phyloP scores from a whole-genome alignment of 495 filamentous ascomycete species.

The Daldinia grandis region DNA sequence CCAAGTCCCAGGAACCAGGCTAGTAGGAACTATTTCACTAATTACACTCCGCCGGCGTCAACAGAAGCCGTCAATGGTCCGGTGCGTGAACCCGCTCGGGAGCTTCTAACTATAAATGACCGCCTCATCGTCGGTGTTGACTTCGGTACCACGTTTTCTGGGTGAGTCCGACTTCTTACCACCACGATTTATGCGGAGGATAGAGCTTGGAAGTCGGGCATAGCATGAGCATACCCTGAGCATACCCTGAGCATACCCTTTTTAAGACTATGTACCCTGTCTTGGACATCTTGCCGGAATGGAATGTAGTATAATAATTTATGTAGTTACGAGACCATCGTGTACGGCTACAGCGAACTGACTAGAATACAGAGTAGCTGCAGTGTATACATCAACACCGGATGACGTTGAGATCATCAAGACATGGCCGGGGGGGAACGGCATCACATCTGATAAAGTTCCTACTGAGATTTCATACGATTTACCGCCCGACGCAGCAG shows the following conservation, averaged over 20 bases:
- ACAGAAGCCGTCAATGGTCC: conserved; percentile 65
- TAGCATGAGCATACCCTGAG: not conserved
- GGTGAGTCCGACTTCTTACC: conserved; percentile 54
- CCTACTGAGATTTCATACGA: conserved; percentile 70
- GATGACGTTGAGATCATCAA: conserved; percentile 85
- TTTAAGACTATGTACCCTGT: not conserved
- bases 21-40: conserved; percentile 63
- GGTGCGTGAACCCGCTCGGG: conserved; percentile 59
- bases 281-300: not conserved
- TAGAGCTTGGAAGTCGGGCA: not conserved
- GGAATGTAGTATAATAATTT: not conserved
- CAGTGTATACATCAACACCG: conserved; percentile 77
- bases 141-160: conserved; percentile 76
- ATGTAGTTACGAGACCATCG: not conserved
- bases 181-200: not conserved
- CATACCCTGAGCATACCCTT: not conserved
- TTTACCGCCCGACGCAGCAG: conserved; percentile 47
- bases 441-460: conserved; percentile 74
- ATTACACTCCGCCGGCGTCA: conserved; percentile 58
- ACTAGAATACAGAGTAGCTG: conserved; percentile 64
- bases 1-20: conserved; percentile 61
- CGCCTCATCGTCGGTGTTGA: conserved; percentile 72
- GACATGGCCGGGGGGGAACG: conserved; percentile 79
- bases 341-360: not conserved
- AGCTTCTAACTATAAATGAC: conserved; percentile 57